phyloP scores from a whole-genome alignment of 768 basidiomycete species.

The Tubosaeta sp. region DNA sequence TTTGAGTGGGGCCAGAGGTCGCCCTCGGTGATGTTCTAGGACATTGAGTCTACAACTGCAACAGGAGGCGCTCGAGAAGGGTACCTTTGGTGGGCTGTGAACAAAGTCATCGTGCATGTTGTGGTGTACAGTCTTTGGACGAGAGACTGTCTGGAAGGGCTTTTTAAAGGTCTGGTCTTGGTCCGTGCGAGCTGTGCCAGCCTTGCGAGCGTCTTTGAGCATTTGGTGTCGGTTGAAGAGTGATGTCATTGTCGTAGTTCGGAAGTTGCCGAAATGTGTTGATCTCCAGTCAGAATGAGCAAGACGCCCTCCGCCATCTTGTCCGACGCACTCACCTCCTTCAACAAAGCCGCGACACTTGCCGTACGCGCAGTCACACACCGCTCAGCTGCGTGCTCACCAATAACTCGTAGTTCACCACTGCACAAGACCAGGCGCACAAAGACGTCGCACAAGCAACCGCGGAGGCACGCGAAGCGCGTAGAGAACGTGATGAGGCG shows the following conservation, averaged over 20 bases:
- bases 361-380: conserved; percentile 31
- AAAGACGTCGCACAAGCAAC: conserved; percentile 47
- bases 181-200: neutral
- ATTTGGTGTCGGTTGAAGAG: conserved; percentile 5
- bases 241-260: conserved; percentile 1
- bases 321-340: conserved; percentile 39
- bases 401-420: conserved; percentile 40
- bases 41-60: neutral
- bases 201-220: neutral
- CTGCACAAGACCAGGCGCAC: conserved; percentile 53
- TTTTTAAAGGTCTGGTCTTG: neutral
- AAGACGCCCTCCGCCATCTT: conserved; percentile 35
- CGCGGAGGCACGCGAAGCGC: conserved; percentile 44
- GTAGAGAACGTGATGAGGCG: conserved; percentile 47
- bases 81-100: neutral
- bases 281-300: conserved; percentile 18
- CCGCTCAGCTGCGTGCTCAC: neutral
- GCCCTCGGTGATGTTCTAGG: conserved; percentile 14
- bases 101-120: conserved; percentile 35
- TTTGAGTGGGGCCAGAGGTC: conserved; percentile 1
- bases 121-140: conserved; percentile 13
- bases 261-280: conserved; percentile 24
- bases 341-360: conserved; percentile 37
- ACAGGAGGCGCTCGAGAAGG: neutral
- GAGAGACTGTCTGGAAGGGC: neutral